Conservation (phyloP, 179 eudicot species). For the Corrigiola litoralis region DNA sequence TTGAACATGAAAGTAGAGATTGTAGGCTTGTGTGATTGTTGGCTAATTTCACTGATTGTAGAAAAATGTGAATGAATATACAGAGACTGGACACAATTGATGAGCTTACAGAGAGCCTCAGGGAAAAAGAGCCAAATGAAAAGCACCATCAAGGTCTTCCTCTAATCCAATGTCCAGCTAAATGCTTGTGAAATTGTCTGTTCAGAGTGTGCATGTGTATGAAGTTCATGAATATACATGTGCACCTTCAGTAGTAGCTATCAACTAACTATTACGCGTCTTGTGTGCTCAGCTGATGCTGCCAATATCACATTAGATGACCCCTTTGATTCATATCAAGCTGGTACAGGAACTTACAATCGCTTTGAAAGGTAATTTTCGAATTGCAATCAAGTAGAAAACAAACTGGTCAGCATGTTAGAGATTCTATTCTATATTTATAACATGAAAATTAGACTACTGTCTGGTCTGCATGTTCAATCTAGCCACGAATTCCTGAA, state of each 20-base stretch:
- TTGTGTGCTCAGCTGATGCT: slow-evolving; percentile 51
- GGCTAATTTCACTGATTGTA: neutral
- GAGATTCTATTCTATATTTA: neutral
- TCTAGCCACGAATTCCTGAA: neutral
- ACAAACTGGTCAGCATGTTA: neutral
- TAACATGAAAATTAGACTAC: neutral
- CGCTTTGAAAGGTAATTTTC: slow-evolving; percentile 77
- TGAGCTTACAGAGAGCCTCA: slow-evolving; percentile 41
- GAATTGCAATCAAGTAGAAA: neutral
- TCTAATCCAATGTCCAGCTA: neutral
- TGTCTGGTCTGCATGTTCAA: neutral
- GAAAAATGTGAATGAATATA: slow-evolving; percentile 8
- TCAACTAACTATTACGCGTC: slow-evolving; percentile 13
- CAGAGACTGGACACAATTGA: slow-evolving; percentile 76
- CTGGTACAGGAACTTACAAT: slow-evolving; percentile 37
- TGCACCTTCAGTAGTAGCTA: neutral
- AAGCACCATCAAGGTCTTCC: slow-evolving; percentile 73
- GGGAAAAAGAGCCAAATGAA: slow-evolving; percentile 45
- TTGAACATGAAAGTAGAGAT: neutral
- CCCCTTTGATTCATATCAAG: slow-evolving; percentile 42
- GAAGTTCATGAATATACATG: neutral
- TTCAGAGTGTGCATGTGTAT: neutral
- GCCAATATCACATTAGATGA: slow-evolving; percentile 77
- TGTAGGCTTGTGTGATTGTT: neutral
- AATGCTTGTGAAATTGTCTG: slow-evolving; percentile 1